phyloP scores from a whole-genome alignment of 2,329 filamentous ascomycete genomes.

The Zarea fungicola region DNA sequence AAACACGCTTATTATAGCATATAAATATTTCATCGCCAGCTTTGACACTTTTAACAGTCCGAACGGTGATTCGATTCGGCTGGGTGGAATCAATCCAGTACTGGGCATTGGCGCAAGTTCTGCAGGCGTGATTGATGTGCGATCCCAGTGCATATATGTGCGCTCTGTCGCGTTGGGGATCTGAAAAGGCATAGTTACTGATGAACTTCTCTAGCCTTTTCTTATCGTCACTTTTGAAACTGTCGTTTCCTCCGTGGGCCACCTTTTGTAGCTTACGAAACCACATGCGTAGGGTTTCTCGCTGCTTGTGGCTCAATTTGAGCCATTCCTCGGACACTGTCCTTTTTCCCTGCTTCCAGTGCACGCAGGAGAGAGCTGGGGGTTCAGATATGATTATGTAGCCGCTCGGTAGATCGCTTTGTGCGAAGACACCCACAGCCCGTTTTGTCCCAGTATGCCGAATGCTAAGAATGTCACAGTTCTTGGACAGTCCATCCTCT shows the following conservation, averaged over 20 bases:
- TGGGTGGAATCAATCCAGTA: conserved; percentile 8
- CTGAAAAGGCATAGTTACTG: conserved; percentile 22
- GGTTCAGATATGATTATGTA: conserved; percentile 18
- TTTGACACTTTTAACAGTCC: conserved; percentile 16
- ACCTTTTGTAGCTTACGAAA: conserved; percentile 17
- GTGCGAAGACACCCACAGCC: conserved; percentile 20
- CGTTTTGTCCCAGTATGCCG: conserved; percentile 5
- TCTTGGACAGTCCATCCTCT: background rate
- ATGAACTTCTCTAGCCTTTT: conserved; percentile 20
- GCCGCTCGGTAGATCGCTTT: background rate
- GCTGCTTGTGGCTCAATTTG: background rate
- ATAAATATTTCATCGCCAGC: conserved; percentile 32
- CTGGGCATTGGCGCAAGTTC: conserved; percentile 23
- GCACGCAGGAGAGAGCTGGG: conserved; percentile 17
- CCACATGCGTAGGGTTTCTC: background rate
- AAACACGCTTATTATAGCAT: conserved; percentile 27
- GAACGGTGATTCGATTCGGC: conserved; percentile 19
- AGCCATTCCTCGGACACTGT: conserved; percentile 17
- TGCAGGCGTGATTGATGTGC: conserved; percentile 31
- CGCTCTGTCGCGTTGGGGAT: conserved; percentile 6
- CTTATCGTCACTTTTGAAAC: background rate
- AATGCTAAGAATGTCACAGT: conserved; percentile 16
- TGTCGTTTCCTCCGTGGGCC: background rate
- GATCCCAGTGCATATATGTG: conserved; percentile 20
- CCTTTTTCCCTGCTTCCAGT: conserved; percentile 9